Conservation (phyloP, 495 filamentous ascomycete genomes). For the Podospora fimiseda region DNA sequence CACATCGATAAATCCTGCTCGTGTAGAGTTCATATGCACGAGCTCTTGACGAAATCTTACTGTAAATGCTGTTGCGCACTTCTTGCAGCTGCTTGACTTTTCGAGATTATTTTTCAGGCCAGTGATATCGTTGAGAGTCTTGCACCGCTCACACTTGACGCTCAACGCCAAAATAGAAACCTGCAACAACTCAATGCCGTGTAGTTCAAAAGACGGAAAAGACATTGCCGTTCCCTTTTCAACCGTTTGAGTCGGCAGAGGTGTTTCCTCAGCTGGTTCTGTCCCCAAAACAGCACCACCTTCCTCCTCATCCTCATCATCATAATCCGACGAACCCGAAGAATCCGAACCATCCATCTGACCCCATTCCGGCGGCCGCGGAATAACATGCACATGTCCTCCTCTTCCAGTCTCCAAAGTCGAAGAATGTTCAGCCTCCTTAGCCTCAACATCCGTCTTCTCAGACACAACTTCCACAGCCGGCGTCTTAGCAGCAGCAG, state of each 20-base stretch:
- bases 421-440: slow-evolving; percentile 21
- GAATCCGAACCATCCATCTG: slow-evolving; percentile 37
- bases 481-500: not conserved
- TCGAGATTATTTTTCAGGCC: slow-evolving; percentile 48
- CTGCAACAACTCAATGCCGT: slow-evolving; percentile 77
- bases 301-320: slow-evolving; percentile 43
- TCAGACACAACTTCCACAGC: not conserved
- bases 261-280: slow-evolving; percentile 34
- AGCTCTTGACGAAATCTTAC: slow-evolving; percentile 67
- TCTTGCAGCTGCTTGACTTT: slow-evolving; percentile 56
- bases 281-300: slow-evolving; percentile 34
- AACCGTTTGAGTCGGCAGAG: slow-evolving; percentile 26
- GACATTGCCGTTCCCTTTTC: slow-evolving; percentile 71
- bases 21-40: slow-evolving; percentile 67
- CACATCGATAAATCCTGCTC: slow-evolving; percentile 79
- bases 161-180: slow-evolving; percentile 61
- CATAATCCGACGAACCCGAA: slow-evolving; percentile 16
- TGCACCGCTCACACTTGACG: slow-evolving; percentile 81
- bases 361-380: slow-evolving; percentile 78
- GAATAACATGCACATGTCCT: slow-evolving; percentile 67
- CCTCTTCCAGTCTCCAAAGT: slow-evolving; percentile 40
- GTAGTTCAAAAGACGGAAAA: slow-evolving; percentile 74
- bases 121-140: slow-evolving; percentile 64
- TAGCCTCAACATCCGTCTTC: slow-evolving; percentile 17
- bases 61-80: slow-evolving; percentile 65